Conservation (phyloP, 805 yeast species). For the Candida anglica region DNA sequence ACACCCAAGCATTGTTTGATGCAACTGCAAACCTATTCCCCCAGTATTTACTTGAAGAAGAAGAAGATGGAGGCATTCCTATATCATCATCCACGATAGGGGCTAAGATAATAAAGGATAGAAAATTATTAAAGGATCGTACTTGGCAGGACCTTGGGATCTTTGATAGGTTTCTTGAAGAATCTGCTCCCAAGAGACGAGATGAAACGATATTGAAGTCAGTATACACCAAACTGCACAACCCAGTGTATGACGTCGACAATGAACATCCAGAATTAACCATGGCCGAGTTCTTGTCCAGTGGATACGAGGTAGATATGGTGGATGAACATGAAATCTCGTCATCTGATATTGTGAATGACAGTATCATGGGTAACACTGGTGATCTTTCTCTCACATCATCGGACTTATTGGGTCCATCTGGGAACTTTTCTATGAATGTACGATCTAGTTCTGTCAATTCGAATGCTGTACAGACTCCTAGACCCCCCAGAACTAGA, state of each 20-base stretch:
- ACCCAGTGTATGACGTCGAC: conserved; percentile 10
- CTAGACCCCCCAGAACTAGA: conserved; percentile 33
- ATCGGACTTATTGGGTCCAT: conserved; percentile 20
- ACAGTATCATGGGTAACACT: conserved; percentile 22
- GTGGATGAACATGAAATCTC: conserved; percentile 7
- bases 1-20: conserved; percentile 33
- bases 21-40: conserved; percentile 35
- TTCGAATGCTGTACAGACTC: conserved; percentile 30
- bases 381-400: conserved; percentile 33
- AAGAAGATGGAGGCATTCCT: conserved; percentile 37
- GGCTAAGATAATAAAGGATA: conserved; percentile 34
- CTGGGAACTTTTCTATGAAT: conserved; percentile 16
- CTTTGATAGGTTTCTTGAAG: conserved; percentile 22
- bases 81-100: conserved; percentile 33
- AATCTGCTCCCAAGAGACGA: conserved; percentile 11
- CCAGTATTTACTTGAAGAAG: conserved; percentile 30
- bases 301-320: conserved; percentile 19
- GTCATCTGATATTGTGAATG: conserved; percentile 3
- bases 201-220: conserved; percentile 33
- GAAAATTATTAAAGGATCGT: conserved; percentile 23
- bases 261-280: conserved; percentile 15
- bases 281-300: conserved; percentile 30
- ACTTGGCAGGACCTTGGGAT: conserved; percentile 34
- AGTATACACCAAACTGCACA: conserved; percentile 13
- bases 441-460: conserved; percentile 7